A percentile compares a stretch with the other conserved stretches of the same genome.
phyloP scores from a whole-genome alignment of 805 yeast species.

The Kuraishia floccosa region DNA sequence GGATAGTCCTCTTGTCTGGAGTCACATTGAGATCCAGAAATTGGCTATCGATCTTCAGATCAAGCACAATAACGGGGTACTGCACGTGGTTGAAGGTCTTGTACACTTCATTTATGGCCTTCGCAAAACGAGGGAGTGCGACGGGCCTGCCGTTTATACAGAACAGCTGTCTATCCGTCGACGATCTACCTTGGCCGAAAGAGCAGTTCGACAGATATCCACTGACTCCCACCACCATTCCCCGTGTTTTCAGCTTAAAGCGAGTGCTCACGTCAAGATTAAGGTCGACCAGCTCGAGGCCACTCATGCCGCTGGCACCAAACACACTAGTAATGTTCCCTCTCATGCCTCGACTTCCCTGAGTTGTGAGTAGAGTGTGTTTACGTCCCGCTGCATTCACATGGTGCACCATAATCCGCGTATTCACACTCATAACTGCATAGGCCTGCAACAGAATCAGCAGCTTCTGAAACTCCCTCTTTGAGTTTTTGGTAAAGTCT shows the following conservation, averaged over 20 bases:
- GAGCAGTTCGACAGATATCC: slow-evolving; percentile 74
- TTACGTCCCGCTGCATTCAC: slow-evolving; percentile 34
- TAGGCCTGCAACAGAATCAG: slow-evolving; percentile 54
- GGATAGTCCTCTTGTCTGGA: slow-evolving; percentile 75
- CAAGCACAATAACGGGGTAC: slow-evolving; percentile 55
- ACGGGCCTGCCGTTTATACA: slow-evolving; percentile 76
- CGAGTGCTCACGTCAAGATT: slow-evolving; percentile 20
- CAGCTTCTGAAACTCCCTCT: slow-evolving; percentile 65
- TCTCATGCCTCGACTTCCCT: slow-evolving; percentile 33
- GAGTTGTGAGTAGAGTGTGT: slow-evolving; percentile 44
- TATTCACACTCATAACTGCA: slow-evolving; percentile 44
- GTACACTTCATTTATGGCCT: slow-evolving; percentile 64
- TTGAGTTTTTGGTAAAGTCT: slow-evolving; percentile 55
- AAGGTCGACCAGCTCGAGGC: slow-evolving; percentile 40
- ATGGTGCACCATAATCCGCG: slow-evolving; percentile 53
- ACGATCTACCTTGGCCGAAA: slow-evolving; percentile 65
- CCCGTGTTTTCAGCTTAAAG: slow-evolving; percentile 10
- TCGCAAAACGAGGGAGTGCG: slow-evolving; percentile 36
- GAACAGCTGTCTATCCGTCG: slow-evolving; percentile 65
- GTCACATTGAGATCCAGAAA: slow-evolving; percentile 78
- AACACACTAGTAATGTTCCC: slow-evolving; percentile 57
- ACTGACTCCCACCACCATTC: slow-evolving; percentile 21
- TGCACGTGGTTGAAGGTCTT: slow-evolving; percentile 62
- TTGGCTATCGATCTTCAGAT: slow-evolving; percentile 40
- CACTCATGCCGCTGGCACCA: slow-evolving; percentile 56